Base-by-base conservation (phyloP, 805 yeast species). In the Candida sonorensis region DNA sequence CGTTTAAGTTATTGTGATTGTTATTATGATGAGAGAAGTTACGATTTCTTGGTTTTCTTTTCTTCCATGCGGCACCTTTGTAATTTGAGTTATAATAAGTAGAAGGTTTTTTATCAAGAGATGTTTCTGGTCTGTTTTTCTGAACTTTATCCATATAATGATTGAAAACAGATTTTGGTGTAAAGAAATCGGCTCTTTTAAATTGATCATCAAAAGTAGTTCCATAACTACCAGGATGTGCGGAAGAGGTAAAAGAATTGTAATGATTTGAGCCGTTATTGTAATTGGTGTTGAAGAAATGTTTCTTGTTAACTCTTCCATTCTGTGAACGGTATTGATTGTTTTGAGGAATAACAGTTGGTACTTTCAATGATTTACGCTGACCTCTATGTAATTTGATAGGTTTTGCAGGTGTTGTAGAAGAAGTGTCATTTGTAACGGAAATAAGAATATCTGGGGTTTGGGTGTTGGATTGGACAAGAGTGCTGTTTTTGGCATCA, bases 131-230 rank as follows among this genome's bases (percentile, higher is more conserved):
- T 23, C 26, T 23, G 40, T 50, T 61, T 51, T 43, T 64, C 53
- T 61, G 69, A 58, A 57, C 77, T 41, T 77, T 76, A 41, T 75
- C 85, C 81, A 81, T 72, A 51, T 77, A 81, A 42, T 77, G 80
- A 36, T 72, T 74, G 46, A 76, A 72, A 5, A 77, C 80, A 17
- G 87, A 75, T 34, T 81, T 81, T 3, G 92, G 92, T 4, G 92
- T 82, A 51, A 81, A 82, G 44, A 69, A 78, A 50, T 82, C 90
- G 45, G 77, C 80, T 31, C 90, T 66, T 43, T 74, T 74, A 46
- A 50, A 43, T 5, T 41, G 26, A 10, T 42, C 49, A 26, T 45
- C 50, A 10, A 30, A 31, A 11, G 23, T 35, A 28, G 55, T 50
- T 26, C 45, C 28, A 17, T 30, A 30, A 17, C 33, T 30, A 29